Conservation (phyloP, 805 yeast species). For the Priceomyces fermenticarens region DNA sequence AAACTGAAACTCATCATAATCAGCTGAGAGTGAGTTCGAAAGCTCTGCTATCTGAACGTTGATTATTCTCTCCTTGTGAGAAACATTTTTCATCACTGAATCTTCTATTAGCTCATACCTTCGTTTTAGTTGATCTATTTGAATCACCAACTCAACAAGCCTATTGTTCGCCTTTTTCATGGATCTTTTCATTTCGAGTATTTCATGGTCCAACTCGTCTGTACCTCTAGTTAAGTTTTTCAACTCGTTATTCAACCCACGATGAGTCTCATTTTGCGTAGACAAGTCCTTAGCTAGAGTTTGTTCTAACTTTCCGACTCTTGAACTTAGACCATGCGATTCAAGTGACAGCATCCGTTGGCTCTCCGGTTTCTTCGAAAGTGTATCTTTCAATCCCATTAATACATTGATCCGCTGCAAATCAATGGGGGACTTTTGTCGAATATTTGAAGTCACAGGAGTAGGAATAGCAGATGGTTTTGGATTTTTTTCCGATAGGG, state of each 20-base stretch:
- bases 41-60: slow-evolving; percentile 28
- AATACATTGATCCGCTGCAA: slow-evolving; percentile 15
- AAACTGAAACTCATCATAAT: slow-evolving; percentile 28
- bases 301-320: slow-evolving; percentile 7
- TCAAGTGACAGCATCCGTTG: neutral
- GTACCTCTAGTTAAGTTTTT: slow-evolving; percentile 12
- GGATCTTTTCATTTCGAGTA: slow-evolving; percentile 14
- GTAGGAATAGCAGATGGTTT: slow-evolving; percentile 6
- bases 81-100: slow-evolving; percentile 25
- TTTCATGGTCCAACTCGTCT: slow-evolving; percentile 18
- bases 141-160: slow-evolving; percentile 5
- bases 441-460: slow-evolving; percentile 1
- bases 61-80: slow-evolving; percentile 25
- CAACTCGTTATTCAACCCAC: slow-evolving; percentile 9
- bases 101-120: slow-evolving; percentile 24
- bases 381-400: slow-evolving; percentile 10
- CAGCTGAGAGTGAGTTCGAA: slow-evolving; percentile 21
- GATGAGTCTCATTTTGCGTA: slow-evolving; percentile 5
- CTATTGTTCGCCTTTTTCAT: slow-evolving; percentile 8
- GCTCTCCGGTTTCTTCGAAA: slow-evolving; percentile 1
- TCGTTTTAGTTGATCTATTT: slow-evolving; percentile 7
- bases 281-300: slow-evolving; percentile 7
- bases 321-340: slow-evolving; percentile 5
- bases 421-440: slow-evolving; percentile 6
- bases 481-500: slow-evolving; percentile 3